Conservation (phyloP, 148 eudicot genomes). For the Silene uniflora region DNA sequence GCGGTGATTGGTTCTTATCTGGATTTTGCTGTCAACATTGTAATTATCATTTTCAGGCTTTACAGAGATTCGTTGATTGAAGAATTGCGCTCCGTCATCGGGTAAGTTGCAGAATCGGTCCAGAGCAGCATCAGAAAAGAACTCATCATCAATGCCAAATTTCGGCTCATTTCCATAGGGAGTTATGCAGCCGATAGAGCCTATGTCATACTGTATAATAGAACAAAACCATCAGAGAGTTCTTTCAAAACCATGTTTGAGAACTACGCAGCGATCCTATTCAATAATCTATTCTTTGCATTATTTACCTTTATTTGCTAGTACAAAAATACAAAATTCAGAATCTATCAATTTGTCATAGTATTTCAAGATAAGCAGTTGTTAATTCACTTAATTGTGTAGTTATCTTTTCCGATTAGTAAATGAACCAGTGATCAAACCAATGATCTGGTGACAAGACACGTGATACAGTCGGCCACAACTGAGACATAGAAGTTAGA, state of each 20-base stretch:
- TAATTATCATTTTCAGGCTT: slow-evolving; percentile 21
- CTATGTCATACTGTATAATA: slow-evolving; percentile 32
- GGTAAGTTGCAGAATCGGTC: slow-evolving; percentile 28
- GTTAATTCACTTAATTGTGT: not conserved
- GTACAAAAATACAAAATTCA: no score
- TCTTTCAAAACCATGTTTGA: not conserved
- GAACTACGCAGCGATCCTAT: not conserved
- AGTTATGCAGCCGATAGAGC: slow-evolving; percentile 19
- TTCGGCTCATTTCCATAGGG: not conserved
- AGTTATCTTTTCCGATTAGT: not conserved
- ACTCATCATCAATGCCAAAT: slow-evolving; percentile 19
- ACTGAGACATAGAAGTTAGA: slow-evolving; percentile 6
- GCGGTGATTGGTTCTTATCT: slow-evolving; percentile 29
- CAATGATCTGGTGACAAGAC: no score
- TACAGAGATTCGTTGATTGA: not conserved
- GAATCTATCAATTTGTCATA: not conserved
- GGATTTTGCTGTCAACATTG: slow-evolving; percentile 40
- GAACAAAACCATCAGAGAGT: slow-evolving; percentile 22
- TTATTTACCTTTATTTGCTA: no score
- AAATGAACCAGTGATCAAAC: not conserved
- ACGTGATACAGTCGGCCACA: not conserved
- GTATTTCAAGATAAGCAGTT: not conserved
- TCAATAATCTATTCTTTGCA: no score
- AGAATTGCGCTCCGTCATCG: slow-evolving; percentile 14
- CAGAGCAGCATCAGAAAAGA: slow-evolving; percentile 38